Base-by-base conservation (phyloP, 83 land plant genomes). In the Picea abies region DNA sequence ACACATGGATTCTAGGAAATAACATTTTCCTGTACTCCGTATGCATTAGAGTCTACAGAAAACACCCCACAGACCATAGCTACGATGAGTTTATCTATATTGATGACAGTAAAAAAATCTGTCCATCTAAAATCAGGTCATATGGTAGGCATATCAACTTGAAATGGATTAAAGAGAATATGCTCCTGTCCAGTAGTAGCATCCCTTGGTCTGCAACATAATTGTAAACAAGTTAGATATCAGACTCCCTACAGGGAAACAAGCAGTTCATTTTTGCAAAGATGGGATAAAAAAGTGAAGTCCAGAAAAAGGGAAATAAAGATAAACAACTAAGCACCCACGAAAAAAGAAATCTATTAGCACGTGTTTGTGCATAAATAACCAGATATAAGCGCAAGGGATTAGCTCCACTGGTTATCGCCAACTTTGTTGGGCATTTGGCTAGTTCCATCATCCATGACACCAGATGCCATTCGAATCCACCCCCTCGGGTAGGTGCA, bases 181-280 rank as follows among this genome's bases (percentile, higher is more conserved):
- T 22, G 56, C 56, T 73, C n/a, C 77, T 8, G 14, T 10, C n/a
- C 56, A 44, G 25, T 10, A 73, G 52, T 72, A 19, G 47, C 76
- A n/a, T 73, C 47, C 22, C 41, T 44, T 44, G 56, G 58, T n/a
- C 77, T 73, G 49, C 58, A 73, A 69, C 73, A 73, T 9, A 69
- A 23, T 8, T 39, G 52, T 73, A 73, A 39, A 73, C 26, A 44
- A 41, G 25, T 39, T 47, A 73, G 77, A 73, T 73, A 72, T 72
- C 37, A 29, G 19, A 39, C 44, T 9, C 39, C 44, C 56, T 41
- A 5, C 39, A 6, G 10, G 10, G 44, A 44, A 71, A n/a, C 49
- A 73, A 73, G 23, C 10, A 73, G 10, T 41, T 73, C 14, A 73
- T 41, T 15, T 73, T n/a, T 22, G 22, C 47, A 52, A 19, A 44